phyloP scores from a whole-genome alignment of 2,329 filamentous ascomycete species.

The Nemania serpens region DNA sequence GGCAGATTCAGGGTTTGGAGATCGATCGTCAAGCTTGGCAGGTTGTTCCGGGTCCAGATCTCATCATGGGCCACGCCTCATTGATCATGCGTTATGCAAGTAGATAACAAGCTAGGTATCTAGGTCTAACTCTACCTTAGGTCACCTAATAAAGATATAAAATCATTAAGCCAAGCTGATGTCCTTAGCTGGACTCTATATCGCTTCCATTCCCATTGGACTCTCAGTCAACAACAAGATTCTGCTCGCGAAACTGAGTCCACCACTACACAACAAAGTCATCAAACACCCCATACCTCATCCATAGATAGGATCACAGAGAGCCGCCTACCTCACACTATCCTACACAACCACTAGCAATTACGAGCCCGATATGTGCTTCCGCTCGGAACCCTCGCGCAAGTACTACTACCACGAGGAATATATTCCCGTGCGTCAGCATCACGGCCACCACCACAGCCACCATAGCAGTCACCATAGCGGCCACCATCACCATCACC shows the following conservation, averaged over 20 bases:
- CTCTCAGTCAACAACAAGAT: no score
- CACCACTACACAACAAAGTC: no score
- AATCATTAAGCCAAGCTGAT: no score
- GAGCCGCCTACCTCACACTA: constrained; percentile 6
- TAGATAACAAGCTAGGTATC: no score
- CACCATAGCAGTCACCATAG: constrained; percentile 41
- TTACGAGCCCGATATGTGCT: constrained; percentile 52
- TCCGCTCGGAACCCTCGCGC: constrained; percentile 49
- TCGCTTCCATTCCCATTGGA: no score
- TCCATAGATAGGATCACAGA: no score
- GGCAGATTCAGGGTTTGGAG: constrained; percentile 1
- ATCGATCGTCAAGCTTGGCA: constrained; percentile 4
- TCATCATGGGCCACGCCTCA: not conserved
- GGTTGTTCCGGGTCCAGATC: not conserved
- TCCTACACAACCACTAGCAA: constrained; percentile 24
- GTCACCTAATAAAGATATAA: no score
- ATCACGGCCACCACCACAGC: constrained; percentile 42
- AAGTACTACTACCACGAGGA: constrained; percentile 63
- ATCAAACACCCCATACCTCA: no score
- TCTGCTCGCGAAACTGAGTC: no score
- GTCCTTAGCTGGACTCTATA: no score
- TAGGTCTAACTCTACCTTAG: no score
- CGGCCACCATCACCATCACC: constrained; percentile 37
- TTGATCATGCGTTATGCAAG: not conserved
- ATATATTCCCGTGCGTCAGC: constrained; percentile 52